Evolutionary conservation across 306 rosid genomes (phyloP).

Genomic region (Trifolium pratense): DNA sequence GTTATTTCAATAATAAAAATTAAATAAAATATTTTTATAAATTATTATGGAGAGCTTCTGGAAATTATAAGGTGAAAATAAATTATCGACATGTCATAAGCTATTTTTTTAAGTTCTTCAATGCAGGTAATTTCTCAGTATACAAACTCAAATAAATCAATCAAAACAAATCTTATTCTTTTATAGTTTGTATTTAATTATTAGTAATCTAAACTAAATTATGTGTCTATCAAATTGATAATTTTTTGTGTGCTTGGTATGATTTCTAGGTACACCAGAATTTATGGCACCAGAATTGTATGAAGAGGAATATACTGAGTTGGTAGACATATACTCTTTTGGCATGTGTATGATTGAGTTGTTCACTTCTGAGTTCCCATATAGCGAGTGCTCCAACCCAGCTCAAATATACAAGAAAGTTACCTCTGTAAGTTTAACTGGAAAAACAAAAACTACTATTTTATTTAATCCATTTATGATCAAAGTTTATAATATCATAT

Average conservation of each 20-base stretch:
- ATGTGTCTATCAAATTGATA: background rate
- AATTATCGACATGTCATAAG: background rate
- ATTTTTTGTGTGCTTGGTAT: background rate
- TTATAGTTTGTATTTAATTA: background rate
- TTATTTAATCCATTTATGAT: background rate
- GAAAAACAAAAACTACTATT: too few relatives aligned
- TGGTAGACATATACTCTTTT: constrained; percentile 82
- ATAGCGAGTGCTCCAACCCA: constrained; percentile 86
- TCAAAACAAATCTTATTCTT: background rate
- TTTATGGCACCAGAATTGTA: constrained; percentile 98
- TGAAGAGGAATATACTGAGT: constrained; percentile 87
- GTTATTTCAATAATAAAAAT: background rate
- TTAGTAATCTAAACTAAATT: constrained; percentile 1
- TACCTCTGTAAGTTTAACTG: constrained; percentile 58
- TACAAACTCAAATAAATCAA: too few relatives aligned
- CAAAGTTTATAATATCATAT: background rate
- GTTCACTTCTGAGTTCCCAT: constrained; percentile 85
- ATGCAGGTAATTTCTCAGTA: too few relatives aligned
- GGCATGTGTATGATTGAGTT: constrained; percentile 93
- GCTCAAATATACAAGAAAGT: constrained; percentile 98
- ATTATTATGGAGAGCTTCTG: too few relatives aligned
- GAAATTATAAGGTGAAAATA: too few relatives aligned
- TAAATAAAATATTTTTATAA: too few relatives aligned
- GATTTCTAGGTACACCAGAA: constrained; percentile 77
- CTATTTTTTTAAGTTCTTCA: too few relatives aligned